Evolutionary conservation across 768 basidiomycete genomes (phyloP).

Genomic region (Lentinus brumalis): DNA sequence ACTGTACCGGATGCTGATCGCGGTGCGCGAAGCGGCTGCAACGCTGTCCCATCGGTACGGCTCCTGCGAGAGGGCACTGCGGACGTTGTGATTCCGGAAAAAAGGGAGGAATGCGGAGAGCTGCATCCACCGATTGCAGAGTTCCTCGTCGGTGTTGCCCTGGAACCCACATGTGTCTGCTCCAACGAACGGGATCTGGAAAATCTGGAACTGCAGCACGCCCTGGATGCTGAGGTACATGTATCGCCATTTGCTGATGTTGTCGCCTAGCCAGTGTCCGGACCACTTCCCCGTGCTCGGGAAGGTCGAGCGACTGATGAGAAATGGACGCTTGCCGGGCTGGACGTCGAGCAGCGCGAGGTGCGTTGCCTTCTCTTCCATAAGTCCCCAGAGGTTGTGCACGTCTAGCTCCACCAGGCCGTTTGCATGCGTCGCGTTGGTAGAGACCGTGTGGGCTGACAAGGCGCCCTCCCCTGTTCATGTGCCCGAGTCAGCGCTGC

Average conservation of each 20-base stretch:
- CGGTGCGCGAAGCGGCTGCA: conserved; percentile 68
- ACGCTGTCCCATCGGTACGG: conserved; percentile 84
- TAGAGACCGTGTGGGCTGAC: conserved; percentile 58
- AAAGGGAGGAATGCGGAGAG: conserved; percentile 83
- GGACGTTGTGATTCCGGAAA: conserved; percentile 76
- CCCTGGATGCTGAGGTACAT: conserved; percentile 73
- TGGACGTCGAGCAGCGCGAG: conserved; percentile 54
- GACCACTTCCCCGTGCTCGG: conserved; percentile 69
- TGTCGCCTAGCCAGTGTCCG: conserved; percentile 82
- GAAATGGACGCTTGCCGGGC: conserved; percentile 66
- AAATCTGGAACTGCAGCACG: conserved; percentile 80
- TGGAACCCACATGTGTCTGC: conserved; percentile 76
- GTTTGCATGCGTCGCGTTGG: conserved; percentile 68
- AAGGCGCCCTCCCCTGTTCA: conserved; percentile 50
- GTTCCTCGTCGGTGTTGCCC: conserved; percentile 76
- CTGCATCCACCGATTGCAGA: conserved; percentile 87
- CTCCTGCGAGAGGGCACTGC: conserved; percentile 72
- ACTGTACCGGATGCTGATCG: conserved; percentile 70
- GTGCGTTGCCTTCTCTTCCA: conserved; percentile 71
- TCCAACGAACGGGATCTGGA: conserved; percentile 83
- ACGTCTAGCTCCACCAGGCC: conserved; percentile 66
- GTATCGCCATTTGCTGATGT: conserved; percentile 74
- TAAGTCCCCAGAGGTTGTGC: conserved; percentile 72
- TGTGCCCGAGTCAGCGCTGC: not conserved
- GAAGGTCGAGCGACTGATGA: conserved; percentile 72